Base-by-base conservation (phyloP, 2,329 filamentous ascomycete species). In the Phialophora macrospora region DNA sequence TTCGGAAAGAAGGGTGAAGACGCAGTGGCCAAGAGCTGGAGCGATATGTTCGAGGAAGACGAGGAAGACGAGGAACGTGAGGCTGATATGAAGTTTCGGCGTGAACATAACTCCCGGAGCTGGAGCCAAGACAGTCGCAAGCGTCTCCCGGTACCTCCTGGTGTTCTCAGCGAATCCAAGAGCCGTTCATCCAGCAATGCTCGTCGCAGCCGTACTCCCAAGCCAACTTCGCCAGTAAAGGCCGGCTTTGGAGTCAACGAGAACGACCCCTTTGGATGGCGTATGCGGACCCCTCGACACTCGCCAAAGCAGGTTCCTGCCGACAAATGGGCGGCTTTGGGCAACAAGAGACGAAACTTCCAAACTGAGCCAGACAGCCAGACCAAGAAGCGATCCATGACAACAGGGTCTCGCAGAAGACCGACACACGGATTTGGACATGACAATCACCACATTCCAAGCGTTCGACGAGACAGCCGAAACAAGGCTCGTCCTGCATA, bases 1-100 rank as follows among this genome's bases (percentile, higher is more conserved):
- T 94, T 96, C 75, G 91, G 91, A 59, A 88, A 88, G 74, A 88
- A 88, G 74, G 88, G 90, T 76, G 86, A 87, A 68, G 90, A 94
- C 54, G 82, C 85, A 55, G 91, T 96, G 55, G 97, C 95, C 63
- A 98, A 98, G 89, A 98, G 95, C 83, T 99, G 95, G 95, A 97
- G 93, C 74, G 95, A 99, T 77, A 88, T 98, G 77, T 97, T 93
- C 90, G 94, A 98, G 65, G 94, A 98, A 77, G 94, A 98, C 61
- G 93, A 95, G 74, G 88, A 90, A 68, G 86, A 91, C 72, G 82
- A 84, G 41, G 85, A 89, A 73, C 87, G 85, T 69, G 86, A 89
- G 75, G 79, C 84, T 66, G 81, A 81, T 5, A 79, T 90, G 28
- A 86, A 89, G 78, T 81, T 88, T 69, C 80, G 82, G 34, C 81